Conservation (phyloP, 306 rosid genomes). For the Dalbergia oliveri region DNA sequence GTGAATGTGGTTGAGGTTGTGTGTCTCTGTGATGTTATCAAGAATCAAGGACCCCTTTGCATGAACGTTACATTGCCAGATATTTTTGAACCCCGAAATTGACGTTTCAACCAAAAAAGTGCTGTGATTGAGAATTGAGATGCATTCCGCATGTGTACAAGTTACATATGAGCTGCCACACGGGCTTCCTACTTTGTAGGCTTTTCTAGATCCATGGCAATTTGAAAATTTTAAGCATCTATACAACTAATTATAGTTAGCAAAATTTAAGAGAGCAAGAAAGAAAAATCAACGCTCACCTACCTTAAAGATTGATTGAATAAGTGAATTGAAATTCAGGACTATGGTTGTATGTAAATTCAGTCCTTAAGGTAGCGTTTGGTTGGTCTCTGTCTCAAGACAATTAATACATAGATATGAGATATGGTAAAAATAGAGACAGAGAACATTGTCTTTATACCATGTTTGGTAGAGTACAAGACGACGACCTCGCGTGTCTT, state of each 20-base stretch:
- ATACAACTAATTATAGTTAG: not conserved
- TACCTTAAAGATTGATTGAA: not conserved
- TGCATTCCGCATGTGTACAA: not conserved
- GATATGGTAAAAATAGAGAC: no score
- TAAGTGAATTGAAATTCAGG: not conserved
- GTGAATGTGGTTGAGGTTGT: no score
- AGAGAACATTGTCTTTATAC: no score
- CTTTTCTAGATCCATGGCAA: not conserved
- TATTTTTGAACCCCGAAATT: slow-evolving; percentile 32
- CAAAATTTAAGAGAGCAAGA: not conserved
- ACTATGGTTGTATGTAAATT: not conserved
- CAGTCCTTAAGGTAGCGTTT: no score
- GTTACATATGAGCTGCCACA: not conserved
- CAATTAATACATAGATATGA: no score
- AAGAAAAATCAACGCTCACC: no score
- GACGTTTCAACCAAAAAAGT: slow-evolving; percentile 25
- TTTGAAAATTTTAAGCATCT: not conserved
- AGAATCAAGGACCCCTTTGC: not conserved
- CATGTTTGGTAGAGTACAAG: no score
- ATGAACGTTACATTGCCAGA: slow-evolving; percentile 3
- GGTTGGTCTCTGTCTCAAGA: no score
- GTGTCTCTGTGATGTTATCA: not conserved
- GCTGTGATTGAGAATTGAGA: not conserved
- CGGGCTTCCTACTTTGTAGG: not conserved
- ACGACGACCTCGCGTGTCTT: no score